These are phyloP conservation scores for Pseudozyma sp. DNA, from an alignment of 1,284 basidiomycete genomes.

Conservation along the genomic window DNA sequence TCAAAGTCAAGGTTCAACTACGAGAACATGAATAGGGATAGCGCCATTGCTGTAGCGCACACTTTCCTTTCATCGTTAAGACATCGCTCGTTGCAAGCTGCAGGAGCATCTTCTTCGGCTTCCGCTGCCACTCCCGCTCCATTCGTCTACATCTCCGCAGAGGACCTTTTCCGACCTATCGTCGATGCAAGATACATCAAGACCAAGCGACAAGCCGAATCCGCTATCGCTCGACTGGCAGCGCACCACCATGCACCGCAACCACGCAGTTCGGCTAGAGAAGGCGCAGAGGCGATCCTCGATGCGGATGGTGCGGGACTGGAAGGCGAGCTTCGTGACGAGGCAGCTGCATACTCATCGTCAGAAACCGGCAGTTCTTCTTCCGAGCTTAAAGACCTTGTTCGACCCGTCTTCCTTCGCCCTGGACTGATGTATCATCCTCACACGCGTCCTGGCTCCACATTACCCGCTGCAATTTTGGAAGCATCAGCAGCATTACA, in stretches of 20 bases:
- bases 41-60: slow-evolving; percentile 63
- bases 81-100: slow-evolving; percentile 24
- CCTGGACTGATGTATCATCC: slow-evolving; percentile 94
- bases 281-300: slow-evolving; percentile 15
- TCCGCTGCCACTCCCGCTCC: slow-evolving; percentile 69
- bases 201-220: slow-evolving; percentile 90
- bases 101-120: neutral
- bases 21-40: slow-evolving; percentile 85
- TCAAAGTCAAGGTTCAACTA: slow-evolving; percentile 71
- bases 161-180: slow-evolving; percentile 88
- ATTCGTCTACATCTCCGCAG: slow-evolving; percentile 94
- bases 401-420: slow-evolving; percentile 44
- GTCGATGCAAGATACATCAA: slow-evolving; percentile 86
- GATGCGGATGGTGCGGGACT: slow-evolving; percentile 52
- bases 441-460: slow-evolving; percentile 86
- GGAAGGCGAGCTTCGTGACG: slow-evolving; percentile 35
- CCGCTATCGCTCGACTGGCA: slow-evolving; percentile 72
- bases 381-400: slow-evolving; percentile 1
- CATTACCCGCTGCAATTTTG: slow-evolving; percentile 84
- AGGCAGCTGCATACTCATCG: neutral
- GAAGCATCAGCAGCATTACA: slow-evolving; percentile 73
- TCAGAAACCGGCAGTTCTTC: neutral
- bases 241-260: slow-evolving; percentile 83
- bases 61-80: slow-evolving; percentile 71
- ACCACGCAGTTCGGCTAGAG: slow-evolving; percentile 70